These are phyloP conservation scores for Nitzschia palea DNA, from an alignment of 108 stramenopile species.

Conservation along the genomic window DNA sequence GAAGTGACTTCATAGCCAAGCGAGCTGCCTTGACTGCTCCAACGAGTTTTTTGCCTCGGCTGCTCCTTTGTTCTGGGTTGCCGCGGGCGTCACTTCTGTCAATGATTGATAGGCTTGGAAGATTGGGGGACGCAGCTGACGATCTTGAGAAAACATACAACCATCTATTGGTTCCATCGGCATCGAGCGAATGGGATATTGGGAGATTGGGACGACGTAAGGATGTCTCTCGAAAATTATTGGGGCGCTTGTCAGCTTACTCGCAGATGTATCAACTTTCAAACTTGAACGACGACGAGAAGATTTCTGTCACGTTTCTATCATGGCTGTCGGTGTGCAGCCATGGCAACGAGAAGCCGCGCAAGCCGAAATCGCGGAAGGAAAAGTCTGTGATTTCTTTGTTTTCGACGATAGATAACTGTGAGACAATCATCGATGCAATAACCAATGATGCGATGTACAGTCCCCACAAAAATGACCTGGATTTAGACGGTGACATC, in stretches of 20 bases:
- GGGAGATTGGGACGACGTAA: conserved; percentile 45
- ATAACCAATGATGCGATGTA: not conserved
- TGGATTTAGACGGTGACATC: conserved; percentile 13
- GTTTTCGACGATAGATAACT: conserved; percentile 11
- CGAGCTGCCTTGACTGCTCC: conserved; percentile 69
- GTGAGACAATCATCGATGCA: conserved; percentile 2
- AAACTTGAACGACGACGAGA: not conserved
- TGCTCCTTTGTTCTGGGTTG: conserved; percentile 79
- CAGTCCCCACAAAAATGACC: not conserved
- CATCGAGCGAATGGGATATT: conserved; percentile 69
- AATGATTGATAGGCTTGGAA: conserved; percentile 67
- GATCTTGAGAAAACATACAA: conserved; percentile 40
- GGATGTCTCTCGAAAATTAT: conserved; percentile 47
- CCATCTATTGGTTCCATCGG: conserved; percentile 56
- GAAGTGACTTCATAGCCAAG: conserved; percentile 58
- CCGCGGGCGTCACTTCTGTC: conserved; percentile 55
- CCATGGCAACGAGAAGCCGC: conserved; percentile 15
- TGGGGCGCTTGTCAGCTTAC: conserved; percentile 70
- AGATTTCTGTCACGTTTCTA: conserved; percentile 46
- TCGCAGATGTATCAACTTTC: conserved; percentile 30
- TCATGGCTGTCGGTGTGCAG: conserved; percentile 45
- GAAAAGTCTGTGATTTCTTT: conserved; percentile 10
- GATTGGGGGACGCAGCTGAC: conserved; percentile 44
- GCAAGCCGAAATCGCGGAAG: conserved; percentile 32
- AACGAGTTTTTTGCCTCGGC: conserved; percentile 54